These are phyloP conservation scores for Achlya hypogyna DNA, from an alignment of 352 stramenopile genomes.

Conservation along the genomic window DNA sequence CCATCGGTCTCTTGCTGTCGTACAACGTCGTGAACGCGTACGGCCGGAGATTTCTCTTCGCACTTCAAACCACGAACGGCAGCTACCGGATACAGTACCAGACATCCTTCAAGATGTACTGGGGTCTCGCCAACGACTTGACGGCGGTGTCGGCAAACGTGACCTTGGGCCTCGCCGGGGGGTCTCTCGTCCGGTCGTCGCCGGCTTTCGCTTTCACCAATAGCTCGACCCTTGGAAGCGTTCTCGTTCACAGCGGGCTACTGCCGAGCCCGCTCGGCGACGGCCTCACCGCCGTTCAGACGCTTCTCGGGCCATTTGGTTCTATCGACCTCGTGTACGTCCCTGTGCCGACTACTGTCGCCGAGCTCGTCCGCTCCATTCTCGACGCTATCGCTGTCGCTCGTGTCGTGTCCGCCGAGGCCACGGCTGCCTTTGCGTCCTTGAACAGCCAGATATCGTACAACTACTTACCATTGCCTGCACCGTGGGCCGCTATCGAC, in stretches of 20 bases:
- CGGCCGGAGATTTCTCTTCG: neutral
- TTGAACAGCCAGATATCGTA: neutral
- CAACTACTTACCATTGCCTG: neutral
- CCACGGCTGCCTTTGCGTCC: neutral
- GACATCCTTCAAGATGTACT: slow-evolving; percentile 15
- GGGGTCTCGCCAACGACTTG: neutral
- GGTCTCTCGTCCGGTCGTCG: neutral
- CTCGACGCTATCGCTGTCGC: neutral
- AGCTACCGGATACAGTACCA: neutral
- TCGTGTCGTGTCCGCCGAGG: neutral
- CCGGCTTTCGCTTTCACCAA: neutral
- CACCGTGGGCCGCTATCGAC: neutral
- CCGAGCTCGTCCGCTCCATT: neutral
- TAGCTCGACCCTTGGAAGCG: neutral
- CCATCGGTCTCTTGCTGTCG: neutral
- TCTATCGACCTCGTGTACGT: neutral
- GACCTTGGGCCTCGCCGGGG: neutral
- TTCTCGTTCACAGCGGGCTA: neutral
- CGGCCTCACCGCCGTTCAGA: neutral
- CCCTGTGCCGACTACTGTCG: neutral
- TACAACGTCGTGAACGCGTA: neutral
- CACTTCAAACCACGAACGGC: neutral
- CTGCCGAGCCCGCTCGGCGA: neutral
- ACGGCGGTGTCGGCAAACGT: neutral
- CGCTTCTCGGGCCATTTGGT: neutral